These are phyloP conservation scores for Cyanidiococcus yangmingshanensis DNA, from an alignment of 23 red algal species.

Conservation along the genomic window DNA sequence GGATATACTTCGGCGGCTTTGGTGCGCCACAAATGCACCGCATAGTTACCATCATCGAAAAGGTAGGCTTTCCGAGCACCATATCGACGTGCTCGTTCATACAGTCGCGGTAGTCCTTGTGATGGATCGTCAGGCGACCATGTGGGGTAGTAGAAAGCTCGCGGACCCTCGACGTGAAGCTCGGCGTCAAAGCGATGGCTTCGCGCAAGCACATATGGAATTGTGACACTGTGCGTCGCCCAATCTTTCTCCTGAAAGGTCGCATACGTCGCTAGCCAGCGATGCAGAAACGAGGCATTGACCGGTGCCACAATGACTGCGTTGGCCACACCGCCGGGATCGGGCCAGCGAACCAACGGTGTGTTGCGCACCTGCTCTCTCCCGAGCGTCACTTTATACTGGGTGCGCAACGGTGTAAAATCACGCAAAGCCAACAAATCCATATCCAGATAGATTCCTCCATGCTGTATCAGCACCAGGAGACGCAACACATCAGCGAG, in stretches of 20 bases:
- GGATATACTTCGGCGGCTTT: conserved; percentile 12
- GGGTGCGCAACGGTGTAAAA: conserved; percentile 21
- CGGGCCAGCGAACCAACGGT: conserved; percentile 1
- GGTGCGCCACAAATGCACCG: conserved; percentile 14
- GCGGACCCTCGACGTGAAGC: conserved; percentile 14
- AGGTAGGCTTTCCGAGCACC: background rate
- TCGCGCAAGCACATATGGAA: background rate
- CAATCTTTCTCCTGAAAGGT: conserved; percentile 3
- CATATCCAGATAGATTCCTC: conserved; percentile 36
- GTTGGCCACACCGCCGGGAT: conserved; percentile 22
- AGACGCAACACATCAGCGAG: conserved; percentile 27
- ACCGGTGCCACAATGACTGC: conserved; percentile 25
- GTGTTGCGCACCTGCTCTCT: conserved; percentile 19
- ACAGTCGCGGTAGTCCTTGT: conserved; percentile 6
- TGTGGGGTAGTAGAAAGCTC: conserved; percentile 5
- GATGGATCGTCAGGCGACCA: conserved; percentile 8
- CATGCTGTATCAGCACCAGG: conserved; percentile 16
- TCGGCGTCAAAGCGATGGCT: background rate
- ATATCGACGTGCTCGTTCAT: background rate
- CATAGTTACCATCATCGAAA: conserved; percentile 8
- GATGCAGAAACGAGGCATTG: conserved; percentile 26
- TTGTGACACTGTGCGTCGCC: conserved; percentile 4
- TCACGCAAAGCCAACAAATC: conserved; percentile 20
- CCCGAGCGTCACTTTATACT: conserved; percentile 24
- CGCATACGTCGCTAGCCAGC: conserved; percentile 22